Evolutionary conservation across 441 rosid species (phyloP).

Genomic region (Capsella rubella): DNA sequence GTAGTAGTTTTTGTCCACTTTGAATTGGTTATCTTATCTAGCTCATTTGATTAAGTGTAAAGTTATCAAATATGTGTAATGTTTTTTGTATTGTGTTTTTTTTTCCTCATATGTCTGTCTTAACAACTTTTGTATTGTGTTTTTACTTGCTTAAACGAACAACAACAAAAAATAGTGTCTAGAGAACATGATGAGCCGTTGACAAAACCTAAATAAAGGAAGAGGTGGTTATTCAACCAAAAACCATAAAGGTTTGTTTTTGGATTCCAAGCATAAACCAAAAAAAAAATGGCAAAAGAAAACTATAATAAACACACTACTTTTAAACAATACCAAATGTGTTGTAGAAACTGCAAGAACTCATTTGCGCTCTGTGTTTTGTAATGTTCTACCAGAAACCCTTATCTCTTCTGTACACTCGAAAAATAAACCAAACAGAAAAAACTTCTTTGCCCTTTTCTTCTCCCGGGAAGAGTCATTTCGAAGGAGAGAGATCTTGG

Average conservation of each 20-base stretch:
- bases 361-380: not conserved
- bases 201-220: conserved; percentile 31
- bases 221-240: conserved; percentile 33
- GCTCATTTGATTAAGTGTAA: not conserved
- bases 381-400: conserved; percentile 24
- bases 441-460: conserved; percentile 31
- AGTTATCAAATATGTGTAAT: no score
- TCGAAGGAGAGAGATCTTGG: conserved; percentile 1
- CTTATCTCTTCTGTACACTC: conserved; percentile 6
- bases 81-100: not conserved
- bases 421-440: conserved; percentile 32
- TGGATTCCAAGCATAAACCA: conserved; percentile 1
- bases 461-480: not conserved
- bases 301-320: conserved; percentile 8
- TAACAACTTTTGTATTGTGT: no score
- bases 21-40: not conserved
- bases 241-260: conserved; percentile 15
- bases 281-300: conserved; percentile 7
- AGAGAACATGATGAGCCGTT: not conserved
- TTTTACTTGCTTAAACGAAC: not conserved
- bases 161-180: not conserved
- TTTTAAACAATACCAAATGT: conserved; percentile 25
- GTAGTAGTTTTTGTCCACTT: no score
- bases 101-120: no score
- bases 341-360: conserved; percentile 25